Evolutionary conservation across 495 filamentous ascomycete genomes (phyloP), one percentile per base, ranked within the genome.

Genomic region (Xylona heveae): DNA sequence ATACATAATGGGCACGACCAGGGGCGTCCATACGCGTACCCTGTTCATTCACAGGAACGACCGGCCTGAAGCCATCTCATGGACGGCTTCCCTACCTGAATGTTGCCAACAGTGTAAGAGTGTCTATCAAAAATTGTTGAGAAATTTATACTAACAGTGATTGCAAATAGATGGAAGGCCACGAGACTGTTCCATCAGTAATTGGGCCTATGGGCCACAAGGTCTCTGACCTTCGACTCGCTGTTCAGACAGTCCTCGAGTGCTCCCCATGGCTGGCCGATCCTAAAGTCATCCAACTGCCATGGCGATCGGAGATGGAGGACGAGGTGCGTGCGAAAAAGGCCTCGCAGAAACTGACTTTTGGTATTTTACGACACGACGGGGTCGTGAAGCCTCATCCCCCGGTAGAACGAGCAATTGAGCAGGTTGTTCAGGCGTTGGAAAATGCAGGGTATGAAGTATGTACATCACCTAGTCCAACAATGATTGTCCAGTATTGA

Each of bases 191-290:
- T 5, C 44, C 66, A 6, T 69, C 65, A 0, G 66, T 70, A 4
- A 57, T 74, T 19, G 70, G 70, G 2, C 66, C 66, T 7, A 37
- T 75, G 13, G 58, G 63, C 1, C 52, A 55, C 1, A 61, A 56
- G 3, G 54, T 58, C 2, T 48, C 49, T 3, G 59, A 61, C 5
- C 35, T 77, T 31, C 53, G 49, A 21, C 43, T 75, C 5, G 36
- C 72, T 10, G 56, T 72, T 16, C 65, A 70, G 42, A 42, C 55
- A 0, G 40, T 77, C 4, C 44, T 78, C 13, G 49, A 40, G 12
- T 56, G 61, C 31, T 35, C 68, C 35, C 73, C 73, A 7, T 78
- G 73, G 73, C 49, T 66, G 5, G 55, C 66, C 42, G 73, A 78
- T 49, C 73, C 73, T 0, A 47, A 70, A 12, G 64, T 62, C 1